phyloP scores from a whole-genome alignment of 2,329 filamentous ascomycete genomes.

The Penicillium corylophilum region DNA sequence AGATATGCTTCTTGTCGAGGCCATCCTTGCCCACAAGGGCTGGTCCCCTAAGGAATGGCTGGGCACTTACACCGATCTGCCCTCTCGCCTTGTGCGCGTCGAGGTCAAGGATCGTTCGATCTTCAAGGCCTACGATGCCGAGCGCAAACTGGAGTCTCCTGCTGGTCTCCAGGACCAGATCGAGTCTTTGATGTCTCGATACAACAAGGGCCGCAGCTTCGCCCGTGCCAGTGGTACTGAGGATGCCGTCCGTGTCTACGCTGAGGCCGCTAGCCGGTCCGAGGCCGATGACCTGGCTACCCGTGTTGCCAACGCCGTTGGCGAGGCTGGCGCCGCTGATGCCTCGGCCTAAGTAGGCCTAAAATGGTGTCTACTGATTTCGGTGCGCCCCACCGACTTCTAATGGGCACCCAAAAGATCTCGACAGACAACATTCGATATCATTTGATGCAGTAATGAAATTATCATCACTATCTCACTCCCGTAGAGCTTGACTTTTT shows the following conservation, averaged over 20 bases:
- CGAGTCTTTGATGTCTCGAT: constrained; percentile 83
- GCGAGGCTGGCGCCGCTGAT: constrained; percentile 50
- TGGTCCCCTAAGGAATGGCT: constrained; percentile 93
- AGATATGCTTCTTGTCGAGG: constrained; percentile 93
- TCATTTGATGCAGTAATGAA: constrained; percentile 29
- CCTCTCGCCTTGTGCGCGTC: constrained; percentile 91
- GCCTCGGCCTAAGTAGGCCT: constrained; percentile 3
- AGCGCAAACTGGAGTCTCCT: constrained; percentile 80
- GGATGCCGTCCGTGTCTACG: constrained; percentile 93
- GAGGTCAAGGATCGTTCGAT: constrained; percentile 83
- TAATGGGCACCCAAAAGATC: not conserved
- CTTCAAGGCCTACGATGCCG: constrained; percentile 89
- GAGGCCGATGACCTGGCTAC: constrained; percentile 89
- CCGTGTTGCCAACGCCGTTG: constrained; percentile 75
- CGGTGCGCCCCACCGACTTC: not conserved
- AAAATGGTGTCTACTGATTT: not conserved
- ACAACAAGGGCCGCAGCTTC: constrained; percentile 84
- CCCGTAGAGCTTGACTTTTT: constrained; percentile 7
- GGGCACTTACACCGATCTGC: constrained; percentile 86
- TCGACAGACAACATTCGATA: constrained; percentile 8
- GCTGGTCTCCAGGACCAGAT: constrained; percentile 79
- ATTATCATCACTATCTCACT: constrained; percentile 5
- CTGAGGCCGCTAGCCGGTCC: constrained; percentile 82
- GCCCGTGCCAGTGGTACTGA: constrained; percentile 92
- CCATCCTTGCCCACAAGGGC: constrained; percentile 90